phyloP scores from a whole-genome alignment of 75 land plant genomes.

The Selaginella moellendorffii region DNA sequence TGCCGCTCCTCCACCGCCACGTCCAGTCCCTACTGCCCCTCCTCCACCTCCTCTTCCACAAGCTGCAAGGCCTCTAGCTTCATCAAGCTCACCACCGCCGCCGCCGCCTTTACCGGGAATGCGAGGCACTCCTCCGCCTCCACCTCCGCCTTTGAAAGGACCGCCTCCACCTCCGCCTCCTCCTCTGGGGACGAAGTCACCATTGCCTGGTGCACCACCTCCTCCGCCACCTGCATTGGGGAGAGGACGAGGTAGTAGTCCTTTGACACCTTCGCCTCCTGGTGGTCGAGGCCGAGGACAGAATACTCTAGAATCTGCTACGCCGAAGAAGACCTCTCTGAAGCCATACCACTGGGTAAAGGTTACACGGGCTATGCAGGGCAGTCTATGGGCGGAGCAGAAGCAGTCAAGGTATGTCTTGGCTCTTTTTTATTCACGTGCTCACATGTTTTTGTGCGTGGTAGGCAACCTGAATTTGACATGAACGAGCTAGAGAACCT shows the following conservation, averaged over 20 bases:
- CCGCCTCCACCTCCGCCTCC: neutral
- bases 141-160: too few species aligned
- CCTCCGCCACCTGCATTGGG: constrained; percentile 6
- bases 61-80: too few species aligned
- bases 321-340: constrained; percentile 47
- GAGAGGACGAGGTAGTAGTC: constrained; percentile 14
- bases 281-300: constrained; percentile 16
- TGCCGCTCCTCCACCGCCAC: neutral
- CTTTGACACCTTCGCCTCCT: constrained; percentile 32
- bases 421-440: neutral
- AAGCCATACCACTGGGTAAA: constrained; percentile 98
- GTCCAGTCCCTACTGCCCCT: constrained; percentile 22
- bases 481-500: constrained; percentile 80
- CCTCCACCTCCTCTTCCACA: constrained; percentile 29
- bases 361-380: constrained; percentile 92
- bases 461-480: constrained; percentile 94
- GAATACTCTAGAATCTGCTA: constrained; percentile 18
- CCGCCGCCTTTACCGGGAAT: too few species aligned
- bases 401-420: constrained; percentile 49
- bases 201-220: neutral
- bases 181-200: neutral
- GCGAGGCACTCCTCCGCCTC: too few species aligned
- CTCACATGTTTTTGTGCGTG: too few species aligned
- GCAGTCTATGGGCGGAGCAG: constrained; percentile 99
- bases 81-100: too few species aligned